These are phyloP conservation scores for Chaetomium sp. DNA, from an alignment of 2,329 filamentous ascomycete species.

Conservation along the genomic window DNA sequence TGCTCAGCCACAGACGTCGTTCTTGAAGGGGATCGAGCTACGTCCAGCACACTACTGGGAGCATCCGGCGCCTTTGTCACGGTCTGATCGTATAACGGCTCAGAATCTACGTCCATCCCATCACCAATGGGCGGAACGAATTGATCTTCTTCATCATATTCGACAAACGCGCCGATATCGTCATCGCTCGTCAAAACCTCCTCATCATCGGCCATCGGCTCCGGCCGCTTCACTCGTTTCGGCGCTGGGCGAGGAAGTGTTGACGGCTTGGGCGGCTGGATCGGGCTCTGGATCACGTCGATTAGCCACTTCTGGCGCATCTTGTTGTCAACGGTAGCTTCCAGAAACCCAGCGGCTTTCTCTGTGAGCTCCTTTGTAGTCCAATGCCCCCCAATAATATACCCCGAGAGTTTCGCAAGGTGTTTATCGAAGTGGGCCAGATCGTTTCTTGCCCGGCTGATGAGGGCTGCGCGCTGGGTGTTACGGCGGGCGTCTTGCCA, in stretches of 20 bases:
- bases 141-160: conserved; percentile 29
- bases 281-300: conserved; percentile 37
- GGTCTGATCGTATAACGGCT: not conserved
- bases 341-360: conserved; percentile 50
- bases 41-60: not conserved
- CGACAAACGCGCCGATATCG: conserved; percentile 45
- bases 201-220: conserved; percentile 34
- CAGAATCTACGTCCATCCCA: conserved; percentile 15
- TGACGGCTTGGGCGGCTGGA: conserved; percentile 33
- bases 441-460: conserved; percentile 37
- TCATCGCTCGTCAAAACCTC: conserved; percentile 48
- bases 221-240: conserved; percentile 34
- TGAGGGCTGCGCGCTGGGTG: conserved; percentile 35
- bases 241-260: conserved; percentile 20
- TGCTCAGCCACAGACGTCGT: not conserved
- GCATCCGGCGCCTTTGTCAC: not conserved
- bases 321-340: conserved; percentile 58
- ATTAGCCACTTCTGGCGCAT: conserved; percentile 47
- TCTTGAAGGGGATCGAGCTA: not conserved
- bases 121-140: conserved; percentile 2
- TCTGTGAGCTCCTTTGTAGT: conserved; percentile 43
- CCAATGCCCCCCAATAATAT: conserved; percentile 50
- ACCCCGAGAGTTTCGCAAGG: conserved; percentile 47
- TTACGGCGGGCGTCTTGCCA: conserved; percentile 53
- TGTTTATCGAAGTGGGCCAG: conserved; percentile 42